Base-by-base conservation (phyloP, 306 rosid genomes). In the Gastrolobium bilobum region DNA sequence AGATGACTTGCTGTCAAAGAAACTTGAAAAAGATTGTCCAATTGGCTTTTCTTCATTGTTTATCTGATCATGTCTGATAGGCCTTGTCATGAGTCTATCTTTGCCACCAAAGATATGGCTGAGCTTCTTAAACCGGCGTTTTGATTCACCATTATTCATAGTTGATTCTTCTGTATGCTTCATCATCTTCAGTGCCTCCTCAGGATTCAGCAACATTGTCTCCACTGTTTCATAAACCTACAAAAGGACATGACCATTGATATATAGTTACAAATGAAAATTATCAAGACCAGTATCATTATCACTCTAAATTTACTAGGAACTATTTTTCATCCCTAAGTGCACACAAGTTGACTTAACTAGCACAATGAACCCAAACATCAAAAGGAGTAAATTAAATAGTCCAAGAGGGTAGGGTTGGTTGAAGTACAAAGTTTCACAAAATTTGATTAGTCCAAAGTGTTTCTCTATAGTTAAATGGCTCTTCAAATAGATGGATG, bases 151-250 rank as follows among this genome's bases (percentile, higher is more conserved):
- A 0, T 68, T 68, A 39, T 71, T 68, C 46, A 6, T 57, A 30
- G 84, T 71, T 15, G 84, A 54, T 74, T 91, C 95, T 64, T 91
- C 93, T 2, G 90, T 57, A 57, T 87, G 91, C 84, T 84, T 89
- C 82, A 85, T 66, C 40, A 79, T 67, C 85, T 77, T 91, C 52
- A 89, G 73, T 20, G 84, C 94, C 83, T 93, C 96, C 20, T 90
- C 94, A 0, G 99, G 97, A 88, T 93, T 90, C 73, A 78, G 50
- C 56, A 93, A 40, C 94, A 93, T 89, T 46, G 83, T 79, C 91
- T 96, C 99, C 84, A 96, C 91, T 6, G 91, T 86, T 83, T 93
- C 97, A 79, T 93, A 96, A 33, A 96, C 96, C 99, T 96, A 69
- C 57, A 75, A 5, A 47, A 34, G 2, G 0, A 73, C n/a, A 20